Evolutionary conservation across 225 moss, liverwort and hornwort species (phyloP), one percentile per base, ranked within the genome.

Genomic region (Neckera pumila): DNA sequence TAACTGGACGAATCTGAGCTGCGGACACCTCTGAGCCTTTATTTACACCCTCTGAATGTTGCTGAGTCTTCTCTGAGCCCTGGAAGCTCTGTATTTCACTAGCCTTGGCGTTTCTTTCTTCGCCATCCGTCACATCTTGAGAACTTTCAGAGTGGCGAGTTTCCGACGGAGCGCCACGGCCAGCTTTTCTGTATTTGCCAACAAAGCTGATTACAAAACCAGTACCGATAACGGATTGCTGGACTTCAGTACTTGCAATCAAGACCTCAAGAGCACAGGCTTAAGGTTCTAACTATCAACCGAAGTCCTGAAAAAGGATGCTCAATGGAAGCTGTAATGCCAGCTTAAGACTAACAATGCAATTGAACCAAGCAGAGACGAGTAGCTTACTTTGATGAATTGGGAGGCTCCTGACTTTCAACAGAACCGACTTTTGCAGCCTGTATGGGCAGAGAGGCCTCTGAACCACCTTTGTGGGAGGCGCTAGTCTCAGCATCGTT

Each of bases 101-200:
- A 80, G 59, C 54, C 67, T 77, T 84, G 45, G 43, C 54, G 76
- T 40, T 75, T 58, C 27, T 87, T 83, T 57, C 79, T 79, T 61
- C 82, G 27, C 34, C 82, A 79, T 73, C 73, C 85, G 72, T 83
- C 81, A 86, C 76, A 82, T 90, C 91, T 86, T 74, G 82, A 43
- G 80, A 86, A 83, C 80, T 84, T 42, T 38, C 87, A 80, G 70
- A 58, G 57, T 79, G 85, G 83, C 80, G 88, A 47, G 88, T 85
- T 79, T 84, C 82, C 34, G 90, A 92, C 38, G 92, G 88, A 51
- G 85, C 92, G 57, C 92, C 92, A 72, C 91, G 88, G 58, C 92
- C 93, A 78, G 72, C 83, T 63, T 86, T 85, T 73, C 93, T 93
- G 92, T 59, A 74, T 23, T 87, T 79, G 30, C 75, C 64, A 88